Evolutionary conservation across 805 yeast genomes (phyloP).

Genomic region (Candida koratica): DNA sequence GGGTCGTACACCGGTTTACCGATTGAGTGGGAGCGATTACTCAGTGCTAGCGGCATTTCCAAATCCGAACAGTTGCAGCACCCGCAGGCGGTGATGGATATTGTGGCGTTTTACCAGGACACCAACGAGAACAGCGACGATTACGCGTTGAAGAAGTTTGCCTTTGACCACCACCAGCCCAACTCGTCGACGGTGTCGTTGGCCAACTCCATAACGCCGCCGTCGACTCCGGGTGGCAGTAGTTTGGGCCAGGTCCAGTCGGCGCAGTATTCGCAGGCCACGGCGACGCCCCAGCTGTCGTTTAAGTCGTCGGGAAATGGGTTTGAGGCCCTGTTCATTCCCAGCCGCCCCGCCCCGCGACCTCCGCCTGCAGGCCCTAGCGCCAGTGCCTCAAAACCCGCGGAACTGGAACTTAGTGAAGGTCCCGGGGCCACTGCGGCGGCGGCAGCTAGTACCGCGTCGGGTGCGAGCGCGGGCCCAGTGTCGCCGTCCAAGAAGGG

Average conservation of each 20-base stretch:
- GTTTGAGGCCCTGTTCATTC: slow-evolving; percentile 49
- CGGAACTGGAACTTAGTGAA: slow-evolving; percentile 13
- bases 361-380: slow-evolving; percentile 40
- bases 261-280: not conserved
- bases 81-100: slow-evolving; percentile 92
- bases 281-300: slow-evolving; percentile 8
- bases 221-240: slow-evolving; percentile 22
- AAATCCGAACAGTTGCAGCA: slow-evolving; percentile 83
- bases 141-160: slow-evolving; percentile 42
- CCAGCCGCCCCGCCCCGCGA: slow-evolving; percentile 66
- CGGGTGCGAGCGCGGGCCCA: not conserved
- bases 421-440: slow-evolving; percentile 9
- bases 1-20: slow-evolving; percentile 93
- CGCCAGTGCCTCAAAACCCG: too few species aligned
- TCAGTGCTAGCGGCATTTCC: slow-evolving; percentile 83
- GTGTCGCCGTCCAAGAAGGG: slow-evolving; percentile 12
- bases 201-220: slow-evolving; percentile 27
- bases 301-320: slow-evolving; percentile 7
- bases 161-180: slow-evolving; percentile 18
- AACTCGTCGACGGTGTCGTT: slow-evolving; percentile 24
- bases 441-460: too few species aligned
- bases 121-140: slow-evolving; percentile 40
- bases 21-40: slow-evolving; percentile 81
- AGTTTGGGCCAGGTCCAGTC: not conserved
- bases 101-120: slow-evolving; percentile 79